Conservation (phyloP, 2,329 filamentous ascomycete genomes). For the Aspergillus spinulosporus region DNA sequence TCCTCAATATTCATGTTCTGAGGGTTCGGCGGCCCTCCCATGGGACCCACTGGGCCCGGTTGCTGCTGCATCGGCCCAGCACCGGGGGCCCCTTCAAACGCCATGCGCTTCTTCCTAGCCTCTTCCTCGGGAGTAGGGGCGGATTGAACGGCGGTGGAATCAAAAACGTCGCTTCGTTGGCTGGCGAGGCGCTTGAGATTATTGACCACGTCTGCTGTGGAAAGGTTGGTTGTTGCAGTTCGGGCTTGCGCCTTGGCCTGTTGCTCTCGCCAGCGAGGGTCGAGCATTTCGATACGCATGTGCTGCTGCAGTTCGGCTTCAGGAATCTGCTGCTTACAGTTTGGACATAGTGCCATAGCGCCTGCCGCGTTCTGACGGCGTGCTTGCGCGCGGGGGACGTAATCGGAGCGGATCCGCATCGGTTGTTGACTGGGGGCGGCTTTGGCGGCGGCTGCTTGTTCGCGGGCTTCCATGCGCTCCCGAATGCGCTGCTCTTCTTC, state of each 20-base stretch:
- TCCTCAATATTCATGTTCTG: constrained; percentile 73
- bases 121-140: constrained; percentile 72
- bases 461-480: constrained; percentile 55
- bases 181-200: constrained; percentile 94
- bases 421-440: constrained; percentile 57
- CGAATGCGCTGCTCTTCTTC: constrained; percentile 65
- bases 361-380: constrained; percentile 68
- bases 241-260: constrained; percentile 84
- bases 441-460: constrained; percentile 71
- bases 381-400: constrained; percentile 79
- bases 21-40: constrained; percentile 33
- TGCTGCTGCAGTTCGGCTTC: constrained; percentile 86
- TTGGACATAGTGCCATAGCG: constrained; percentile 72
- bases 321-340: constrained; percentile 88
- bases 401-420: constrained; percentile 92
- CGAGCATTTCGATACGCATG: constrained; percentile 90
- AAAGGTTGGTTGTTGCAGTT: constrained; percentile 80
- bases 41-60: constrained; percentile 28
- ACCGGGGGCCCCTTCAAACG: constrained; percentile 37
- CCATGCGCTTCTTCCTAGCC: constrained; percentile 72
- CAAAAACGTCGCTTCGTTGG: constrained; percentile 84
- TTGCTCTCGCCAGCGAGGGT: constrained; percentile 94
- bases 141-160: constrained; percentile 53
- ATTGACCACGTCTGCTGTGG: constrained; percentile 82
- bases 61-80: constrained; percentile 13